Base-by-base conservation (phyloP, 2,329 filamentous ascomycete species). In the Venturia carpophila region DNA sequence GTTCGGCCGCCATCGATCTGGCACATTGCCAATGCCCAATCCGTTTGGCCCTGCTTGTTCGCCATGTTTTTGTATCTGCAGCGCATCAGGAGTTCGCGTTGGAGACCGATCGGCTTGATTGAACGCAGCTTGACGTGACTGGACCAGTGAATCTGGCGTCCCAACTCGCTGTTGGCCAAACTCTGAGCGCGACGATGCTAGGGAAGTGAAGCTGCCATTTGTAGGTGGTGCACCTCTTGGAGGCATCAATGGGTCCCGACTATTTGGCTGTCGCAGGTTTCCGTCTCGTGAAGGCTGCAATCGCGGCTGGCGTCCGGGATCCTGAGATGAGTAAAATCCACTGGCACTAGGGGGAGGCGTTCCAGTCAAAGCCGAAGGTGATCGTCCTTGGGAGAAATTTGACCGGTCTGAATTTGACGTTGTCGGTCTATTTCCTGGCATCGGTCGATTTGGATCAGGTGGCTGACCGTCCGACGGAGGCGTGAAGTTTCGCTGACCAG, bases 131-230 rank as follows among this genome's bases (percentile, higher is more conserved):
- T 62, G 39, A 19, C 42, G 62, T 27, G 62, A 41, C 47, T 64
- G 43, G 6, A 27, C 21, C 11, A 49, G 49, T 21, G 63, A 64
- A 63, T 66, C 67, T 13, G 71, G 71, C 24, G 71, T 71, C 19
- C 68, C 67, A 19, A 69, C 68, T 42, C 70, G 60, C 24, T 68
- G 60, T 30, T 63, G 62, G 19, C 63, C 67, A 56, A 78, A 69
- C 47, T 78, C 77, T 5, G 75, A 73, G 27, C 52, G 52, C 19
- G 52, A 70, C 1, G 77, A 77, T 15, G 75, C 75, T 62, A 78
- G 73, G 4, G 76, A 75, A 7, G 74, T 77, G 63, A 76, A 68
- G 41, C 75, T 73, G 62, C 75, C 69, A 30, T 76, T 70, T 61
- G 71, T 71, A 47, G 73, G 70, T 30, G 21, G 62, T 27, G 64